These are phyloP conservation scores for Crithidia mellificae DNA, from an alignment of 208 protist species.

Conservation along the genomic window DNA sequence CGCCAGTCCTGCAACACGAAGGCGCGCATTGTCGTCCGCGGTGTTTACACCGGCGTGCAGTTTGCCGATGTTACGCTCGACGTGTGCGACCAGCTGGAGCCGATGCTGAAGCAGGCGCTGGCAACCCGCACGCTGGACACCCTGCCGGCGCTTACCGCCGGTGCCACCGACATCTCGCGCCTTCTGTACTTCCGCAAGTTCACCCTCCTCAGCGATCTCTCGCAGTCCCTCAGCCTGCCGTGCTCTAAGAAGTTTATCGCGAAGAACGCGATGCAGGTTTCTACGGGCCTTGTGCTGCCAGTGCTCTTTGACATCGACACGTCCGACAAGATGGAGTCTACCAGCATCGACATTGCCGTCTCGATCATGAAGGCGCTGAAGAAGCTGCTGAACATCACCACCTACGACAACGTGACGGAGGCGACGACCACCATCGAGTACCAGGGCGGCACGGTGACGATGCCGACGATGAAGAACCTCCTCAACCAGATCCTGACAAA, in stretches of 20 bases:
- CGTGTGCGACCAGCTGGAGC: conserved; percentile 5
- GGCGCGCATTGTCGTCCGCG: conserved; percentile 10
- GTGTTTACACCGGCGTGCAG: background rate
- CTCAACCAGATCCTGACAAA: conserved; percentile 6
- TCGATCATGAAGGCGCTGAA: background rate
- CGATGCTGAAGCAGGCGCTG: background rate
- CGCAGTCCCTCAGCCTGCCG: background rate
- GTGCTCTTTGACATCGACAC: conserved; percentile 11
- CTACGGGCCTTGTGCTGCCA: conserved; percentile 4
- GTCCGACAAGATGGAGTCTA: background rate
- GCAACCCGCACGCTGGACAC: background rate
- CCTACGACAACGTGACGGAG: conserved; percentile 11
- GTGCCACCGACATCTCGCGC: conserved; percentile 4
- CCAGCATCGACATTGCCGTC: conserved; percentile 4
- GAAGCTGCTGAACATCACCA: conserved; percentile 17
- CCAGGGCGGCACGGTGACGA: conserved; percentile 6
- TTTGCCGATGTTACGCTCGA: conserved; percentile 3
- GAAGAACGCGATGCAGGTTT: conserved; percentile 17
- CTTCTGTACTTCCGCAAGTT: conserved; percentile 12
- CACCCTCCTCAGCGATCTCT: conserved; percentile 1
- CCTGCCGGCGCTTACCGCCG: background rate
- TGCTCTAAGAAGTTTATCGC: background rate
- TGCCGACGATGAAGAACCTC: conserved; percentile 7
- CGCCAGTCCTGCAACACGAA: conserved; percentile 4
- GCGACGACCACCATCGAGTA: conserved; percentile 12